Conservation (phyloP, 768 basidiomycete species). For the Paxillus ammoniavirescens region DNA sequence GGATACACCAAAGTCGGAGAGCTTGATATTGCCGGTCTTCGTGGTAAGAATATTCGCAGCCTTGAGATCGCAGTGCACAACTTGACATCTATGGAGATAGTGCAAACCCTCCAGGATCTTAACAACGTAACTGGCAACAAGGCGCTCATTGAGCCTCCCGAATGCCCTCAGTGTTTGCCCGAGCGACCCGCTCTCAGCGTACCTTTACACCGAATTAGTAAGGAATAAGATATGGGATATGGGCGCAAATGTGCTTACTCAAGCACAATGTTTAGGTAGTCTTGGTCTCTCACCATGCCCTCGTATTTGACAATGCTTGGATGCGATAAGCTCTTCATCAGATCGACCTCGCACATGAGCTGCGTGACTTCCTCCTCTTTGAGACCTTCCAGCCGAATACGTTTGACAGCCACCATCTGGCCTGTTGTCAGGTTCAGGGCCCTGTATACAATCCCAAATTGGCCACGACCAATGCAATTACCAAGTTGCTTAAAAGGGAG, state of each 20-base stretch:
- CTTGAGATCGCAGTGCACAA: slow-evolving; percentile 97
- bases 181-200: slow-evolving; percentile 94
- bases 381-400: slow-evolving; percentile 85
- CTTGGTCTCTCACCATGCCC: slow-evolving; percentile 88
- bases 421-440: slow-evolving; percentile 93
- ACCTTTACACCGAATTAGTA: slow-evolving; percentile 48
- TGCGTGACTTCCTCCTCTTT: slow-evolving; percentile 88
- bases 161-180: slow-evolving; percentile 92
- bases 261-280: slow-evolving; percentile 88
- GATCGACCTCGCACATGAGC: slow-evolving; percentile 91
- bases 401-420: slow-evolving; percentile 99
- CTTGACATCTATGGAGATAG: slow-evolving; percentile 86
- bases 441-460: slow-evolving; percentile 95
- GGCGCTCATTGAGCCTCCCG: slow-evolving; percentile 87
- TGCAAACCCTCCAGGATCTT: slow-evolving; percentile 96
- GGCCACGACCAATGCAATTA: slow-evolving; percentile 94
- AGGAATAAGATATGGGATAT: slow-evolving; percentile 9
- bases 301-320: slow-evolving; percentile 98
- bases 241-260: slow-evolving; percentile 60
- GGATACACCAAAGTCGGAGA: slow-evolving; percentile 97
- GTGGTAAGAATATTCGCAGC: slow-evolving; percentile 99
- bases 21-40: slow-evolving; percentile 95
- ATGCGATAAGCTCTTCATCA: slow-evolving; percentile 88
- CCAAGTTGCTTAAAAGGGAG: slow-evolving; percentile 77
- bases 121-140: slow-evolving; percentile 91